phyloP scores from a whole-genome alignment of 2,329 filamentous ascomycete genomes.

The Ceratocystiopsis sp. region DNA sequence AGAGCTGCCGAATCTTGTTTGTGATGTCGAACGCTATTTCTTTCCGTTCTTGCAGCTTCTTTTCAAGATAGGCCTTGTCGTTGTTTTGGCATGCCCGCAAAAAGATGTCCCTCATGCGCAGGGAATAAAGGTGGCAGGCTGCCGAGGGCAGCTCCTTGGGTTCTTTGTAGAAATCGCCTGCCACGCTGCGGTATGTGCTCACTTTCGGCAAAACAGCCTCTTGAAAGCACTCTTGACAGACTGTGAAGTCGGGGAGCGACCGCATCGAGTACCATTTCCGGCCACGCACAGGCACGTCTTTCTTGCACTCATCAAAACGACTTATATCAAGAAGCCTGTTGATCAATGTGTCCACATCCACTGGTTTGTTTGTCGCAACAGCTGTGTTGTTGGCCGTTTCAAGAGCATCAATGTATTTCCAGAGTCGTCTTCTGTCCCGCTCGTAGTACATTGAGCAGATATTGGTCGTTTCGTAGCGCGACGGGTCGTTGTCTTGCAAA shows the following conservation, averaged over 20 bases:
- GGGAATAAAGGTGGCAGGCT: constrained; percentile 66
- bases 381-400: constrained; percentile 38
- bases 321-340: constrained; percentile 44
- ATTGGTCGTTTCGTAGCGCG: constrained; percentile 28
- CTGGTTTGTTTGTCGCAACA: constrained; percentile 23
- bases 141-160: constrained; percentile 33
- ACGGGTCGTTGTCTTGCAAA: constrained; percentile 37
- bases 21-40: constrained; percentile 42
- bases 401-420: constrained; percentile 43
- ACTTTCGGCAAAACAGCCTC: constrained; percentile 57
- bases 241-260: constrained; percentile 57
- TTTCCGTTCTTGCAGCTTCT: constrained; percentile 39
- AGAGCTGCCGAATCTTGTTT: constrained; percentile 24
- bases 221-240: constrained; percentile 77
- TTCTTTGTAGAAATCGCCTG: constrained; percentile 46
- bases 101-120: constrained; percentile 63
- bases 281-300: constrained; percentile 43
- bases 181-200: constrained; percentile 31
- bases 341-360: constrained; percentile 45
- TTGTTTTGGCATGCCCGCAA: constrained; percentile 44
- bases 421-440: constrained; percentile 33
- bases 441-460: constrained; percentile 53
- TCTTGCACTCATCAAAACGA: constrained; percentile 43
- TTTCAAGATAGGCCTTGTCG: constrained; percentile 47
- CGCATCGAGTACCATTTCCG: constrained; percentile 65